Conservation (phyloP, 345 rosid genomes). For the Salix purpurea region DNA sequence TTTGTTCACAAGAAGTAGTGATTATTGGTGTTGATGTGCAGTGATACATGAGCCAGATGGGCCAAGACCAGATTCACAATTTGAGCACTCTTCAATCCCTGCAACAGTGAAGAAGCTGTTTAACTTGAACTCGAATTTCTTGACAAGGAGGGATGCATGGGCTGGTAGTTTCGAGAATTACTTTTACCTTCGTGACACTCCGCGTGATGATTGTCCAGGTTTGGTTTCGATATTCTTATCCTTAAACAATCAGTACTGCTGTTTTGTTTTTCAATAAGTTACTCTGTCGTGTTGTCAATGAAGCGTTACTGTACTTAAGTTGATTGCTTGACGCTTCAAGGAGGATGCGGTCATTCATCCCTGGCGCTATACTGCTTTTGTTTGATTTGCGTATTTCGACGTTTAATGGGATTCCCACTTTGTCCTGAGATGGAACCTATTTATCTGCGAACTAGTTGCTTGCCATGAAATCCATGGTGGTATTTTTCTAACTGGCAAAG, state of each 20-base stretch:
- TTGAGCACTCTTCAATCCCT: slow-evolving; percentile 90
- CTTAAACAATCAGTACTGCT: background rate
- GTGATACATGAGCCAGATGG: slow-evolving; percentile 88
- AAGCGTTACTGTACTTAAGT: background rate
- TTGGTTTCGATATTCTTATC: slow-evolving; percentile 14
- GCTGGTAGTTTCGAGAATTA: slow-evolving; percentile 89
- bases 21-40: slow-evolving; percentile 17
- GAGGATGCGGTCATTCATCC: background rate
- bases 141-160: slow-evolving; percentile 98
- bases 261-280: background rate
- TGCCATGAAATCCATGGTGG: background rate
- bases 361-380: background rate
- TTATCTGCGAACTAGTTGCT: background rate
- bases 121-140: slow-evolving; percentile 74
- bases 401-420: background rate
- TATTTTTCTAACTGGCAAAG: background rate
- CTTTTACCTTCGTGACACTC: slow-evolving; percentile 64
- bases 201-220: slow-evolving; percentile 98
- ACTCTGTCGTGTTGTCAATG: background rate
- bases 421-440: background rate
- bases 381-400: background rate
- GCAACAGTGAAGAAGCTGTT: slow-evolving; percentile 97
- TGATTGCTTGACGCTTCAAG: background rate
- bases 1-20: background rate
- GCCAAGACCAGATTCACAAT: slow-evolving; percentile 76